These are phyloP conservation scores for Paramarasmius palmivorus DNA, from an alignment of 1,284 basidiomycete species.

Conservation along the genomic window DNA sequence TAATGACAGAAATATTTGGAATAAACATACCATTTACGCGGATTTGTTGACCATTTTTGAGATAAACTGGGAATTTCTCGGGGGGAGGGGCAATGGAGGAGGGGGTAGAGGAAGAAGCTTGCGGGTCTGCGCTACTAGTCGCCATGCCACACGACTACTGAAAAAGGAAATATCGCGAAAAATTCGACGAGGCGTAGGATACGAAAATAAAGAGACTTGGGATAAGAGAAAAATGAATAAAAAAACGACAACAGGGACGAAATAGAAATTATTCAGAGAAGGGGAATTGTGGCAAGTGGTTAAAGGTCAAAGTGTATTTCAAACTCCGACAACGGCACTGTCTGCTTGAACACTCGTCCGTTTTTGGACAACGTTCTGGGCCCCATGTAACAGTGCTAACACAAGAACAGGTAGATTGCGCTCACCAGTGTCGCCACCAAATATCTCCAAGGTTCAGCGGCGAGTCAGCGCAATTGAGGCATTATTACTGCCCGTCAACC, in stretches of 20 bases:
- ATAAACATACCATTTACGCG: conserved; percentile 73
- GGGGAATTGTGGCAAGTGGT: no score
- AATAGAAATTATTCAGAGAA: neutral
- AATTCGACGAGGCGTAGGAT: no score
- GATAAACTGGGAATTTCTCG: conserved; percentile 44
- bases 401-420: no score
- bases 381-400: no score
- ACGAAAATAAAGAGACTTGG: conserved; percentile 16
- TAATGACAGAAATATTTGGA: conserved; percentile 20
- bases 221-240: conserved; percentile 21
- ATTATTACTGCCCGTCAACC: no score
- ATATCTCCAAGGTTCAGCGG: no score
- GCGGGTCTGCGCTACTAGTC: conserved; percentile 1
- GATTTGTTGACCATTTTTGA: conserved; percentile 79
- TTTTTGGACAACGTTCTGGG: no score
- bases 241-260: conserved; percentile 13
- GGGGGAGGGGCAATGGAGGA: conserved; percentile 18
- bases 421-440: no score
- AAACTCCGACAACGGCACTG: no score
- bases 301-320: no score
- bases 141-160: neutral
- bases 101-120: conserved; percentile 29
- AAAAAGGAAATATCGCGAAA: conserved; percentile 26
- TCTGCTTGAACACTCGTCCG: no score
- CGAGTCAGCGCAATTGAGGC: no score